These are phyloP conservation scores for Salix koriyanagi DNA, from an alignment of 345 rosid genomes.

Conservation along the genomic window DNA sequence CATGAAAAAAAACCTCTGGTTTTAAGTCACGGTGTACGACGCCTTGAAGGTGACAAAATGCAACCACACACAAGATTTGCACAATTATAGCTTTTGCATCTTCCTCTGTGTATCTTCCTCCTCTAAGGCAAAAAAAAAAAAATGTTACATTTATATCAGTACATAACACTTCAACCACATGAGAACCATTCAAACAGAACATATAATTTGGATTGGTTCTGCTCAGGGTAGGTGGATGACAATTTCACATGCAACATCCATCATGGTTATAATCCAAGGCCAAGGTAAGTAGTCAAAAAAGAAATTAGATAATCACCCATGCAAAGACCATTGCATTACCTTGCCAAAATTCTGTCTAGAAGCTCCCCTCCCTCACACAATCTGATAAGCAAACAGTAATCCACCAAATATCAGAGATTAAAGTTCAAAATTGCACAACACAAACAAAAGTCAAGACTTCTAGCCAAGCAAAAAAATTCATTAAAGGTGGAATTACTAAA, in stretches of 20 bases:
- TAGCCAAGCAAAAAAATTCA: not conserved
- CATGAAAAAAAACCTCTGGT: conserved; percentile 64
- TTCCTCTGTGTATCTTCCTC: conserved; percentile 86
- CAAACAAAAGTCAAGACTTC: not conserved
- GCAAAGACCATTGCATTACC: conserved; percentile 34
- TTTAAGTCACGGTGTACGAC: conserved; percentile 95
- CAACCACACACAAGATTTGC: conserved; percentile 75
- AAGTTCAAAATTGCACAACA: not conserved
- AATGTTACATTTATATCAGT: not conserved
- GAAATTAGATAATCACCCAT: not conserved
- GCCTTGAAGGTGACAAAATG: conserved; percentile 96
- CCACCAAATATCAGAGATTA: conserved; percentile 9
- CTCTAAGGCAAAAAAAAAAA: conserved; percentile 43
- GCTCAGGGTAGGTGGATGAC: not conserved
- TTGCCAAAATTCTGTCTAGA: conserved; percentile 80
- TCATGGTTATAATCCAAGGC: not conserved
- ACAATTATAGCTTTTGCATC: conserved; percentile 76
- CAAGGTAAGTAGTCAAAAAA: not conserved
- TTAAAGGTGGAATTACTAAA: not conserved
- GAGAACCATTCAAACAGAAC: not conserved
- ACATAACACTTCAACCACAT: not conserved
- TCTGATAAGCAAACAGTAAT: conserved; percentile 39
- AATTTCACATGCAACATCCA: not conserved
- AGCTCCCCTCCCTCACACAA: conserved; percentile 98
- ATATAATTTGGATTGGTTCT: not conserved